phyloP scores from a whole-genome alignment of 306 rosid genomes.

The Pachyrhizus erosus region DNA sequence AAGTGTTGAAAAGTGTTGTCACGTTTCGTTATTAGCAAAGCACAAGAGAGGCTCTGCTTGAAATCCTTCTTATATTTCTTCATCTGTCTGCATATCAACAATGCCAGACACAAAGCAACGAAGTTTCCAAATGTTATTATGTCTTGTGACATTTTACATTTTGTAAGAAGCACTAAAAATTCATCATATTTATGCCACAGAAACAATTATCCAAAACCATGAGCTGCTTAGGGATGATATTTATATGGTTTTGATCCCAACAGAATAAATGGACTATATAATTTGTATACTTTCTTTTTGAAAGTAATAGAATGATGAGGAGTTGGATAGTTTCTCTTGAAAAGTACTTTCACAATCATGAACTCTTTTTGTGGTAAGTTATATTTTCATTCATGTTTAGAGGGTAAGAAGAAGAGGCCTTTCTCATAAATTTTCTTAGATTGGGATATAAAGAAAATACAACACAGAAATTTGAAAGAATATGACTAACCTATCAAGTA shows the following conservation, averaged over 20 bases:
- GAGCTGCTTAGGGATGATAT: neutral
- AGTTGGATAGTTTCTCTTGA: neutral
- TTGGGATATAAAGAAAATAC: neutral
- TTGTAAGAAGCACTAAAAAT: neutral
- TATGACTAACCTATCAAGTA: conserved; percentile 69
- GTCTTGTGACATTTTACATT: neutral
- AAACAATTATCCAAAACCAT: neutral
- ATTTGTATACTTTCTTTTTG: neutral
- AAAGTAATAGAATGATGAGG: neutral
- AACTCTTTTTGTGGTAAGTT: neutral
- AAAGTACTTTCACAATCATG: neutral
- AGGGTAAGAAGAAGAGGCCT: neutral
- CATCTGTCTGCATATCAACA: conserved; percentile 58
- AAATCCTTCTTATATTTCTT: conserved; percentile 63
- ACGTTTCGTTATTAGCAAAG: conserved; percentile 56
- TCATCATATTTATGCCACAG: neutral
- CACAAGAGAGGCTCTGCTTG: conserved; percentile 56
- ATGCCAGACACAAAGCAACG: conserved; percentile 3
- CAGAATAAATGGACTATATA: neutral
- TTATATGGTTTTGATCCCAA: neutral
- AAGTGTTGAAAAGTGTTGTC: conserved; percentile 49
- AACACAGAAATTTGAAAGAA: neutral
- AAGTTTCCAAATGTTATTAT: neutral
- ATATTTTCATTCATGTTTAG: neutral
- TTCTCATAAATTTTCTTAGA: neutral